A percentile compares a stretch with the other conserved stretches of the same genome.
phyloP scores from a whole-genome alignment of 148 eudicot genomes.

The Selenicereus undatus region DNA sequence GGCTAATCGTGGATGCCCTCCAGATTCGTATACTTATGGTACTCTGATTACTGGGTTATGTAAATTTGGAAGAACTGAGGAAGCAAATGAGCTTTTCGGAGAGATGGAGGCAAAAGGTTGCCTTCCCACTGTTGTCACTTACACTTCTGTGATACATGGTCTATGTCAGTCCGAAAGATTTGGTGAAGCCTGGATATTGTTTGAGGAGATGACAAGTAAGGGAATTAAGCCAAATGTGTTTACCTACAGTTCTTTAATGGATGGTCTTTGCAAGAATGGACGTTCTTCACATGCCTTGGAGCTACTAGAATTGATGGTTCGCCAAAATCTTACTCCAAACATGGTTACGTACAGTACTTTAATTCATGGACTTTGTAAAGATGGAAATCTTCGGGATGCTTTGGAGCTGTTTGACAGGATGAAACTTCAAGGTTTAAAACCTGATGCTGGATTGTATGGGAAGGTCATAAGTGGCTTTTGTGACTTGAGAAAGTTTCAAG shows the following conservation, averaged over 20 bases:
- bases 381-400: constrained; percentile 56
- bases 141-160: constrained; percentile 67
- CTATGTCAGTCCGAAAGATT: constrained; percentile 57
- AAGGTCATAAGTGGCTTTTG: constrained; percentile 63
- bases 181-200: constrained; percentile 54
- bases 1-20: constrained; percentile 66
- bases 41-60: constrained; percentile 83
- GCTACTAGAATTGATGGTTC: constrained; percentile 57
- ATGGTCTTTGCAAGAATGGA: constrained; percentile 79
- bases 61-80: constrained; percentile 50
- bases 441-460: constrained; percentile 76
- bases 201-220: constrained; percentile 57
- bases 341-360: constrained; percentile 76
- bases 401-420: constrained; percentile 74
- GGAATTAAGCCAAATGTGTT: constrained; percentile 75
- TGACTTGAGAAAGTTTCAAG: constrained; percentile 50
- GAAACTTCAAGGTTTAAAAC: constrained; percentile 88
- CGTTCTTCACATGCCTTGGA: constrained; percentile 49
- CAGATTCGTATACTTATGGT: constrained; percentile 90
- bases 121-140: constrained; percentile 74
- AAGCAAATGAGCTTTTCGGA: constrained; percentile 60
- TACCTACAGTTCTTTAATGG: constrained; percentile 77
- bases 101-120: constrained; percentile 72
- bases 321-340: constrained; percentile 55
- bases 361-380: constrained; percentile 77